Evolutionary conservation across 805 yeast genomes (phyloP).

Genomic region (Yarrowia sp.): DNA sequence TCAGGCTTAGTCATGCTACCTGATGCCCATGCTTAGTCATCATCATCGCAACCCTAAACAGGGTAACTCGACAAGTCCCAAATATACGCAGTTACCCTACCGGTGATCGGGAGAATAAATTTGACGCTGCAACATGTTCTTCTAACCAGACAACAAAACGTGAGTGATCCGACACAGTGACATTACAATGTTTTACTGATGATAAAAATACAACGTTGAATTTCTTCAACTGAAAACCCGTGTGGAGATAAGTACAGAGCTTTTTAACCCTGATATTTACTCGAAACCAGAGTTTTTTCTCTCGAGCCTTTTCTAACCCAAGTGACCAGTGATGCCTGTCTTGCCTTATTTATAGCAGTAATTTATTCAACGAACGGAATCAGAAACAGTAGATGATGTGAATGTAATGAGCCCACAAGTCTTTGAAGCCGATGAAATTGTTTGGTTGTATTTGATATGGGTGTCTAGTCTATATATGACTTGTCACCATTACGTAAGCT

Average conservation of each 20-base stretch:
- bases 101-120: conserved; percentile 25
- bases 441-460: too few species aligned
- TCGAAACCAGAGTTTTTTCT: conserved; percentile 8
- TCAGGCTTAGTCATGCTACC: too few species aligned
- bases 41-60: conserved; percentile 5
- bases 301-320: conserved; percentile 27
- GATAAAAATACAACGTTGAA: conserved; percentile 46
- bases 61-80: conserved; percentile 25
- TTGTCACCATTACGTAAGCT: too few species aligned
- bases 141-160: conserved; percentile 41
- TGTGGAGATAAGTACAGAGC: conserved; percentile 52
- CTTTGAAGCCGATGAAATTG: too few species aligned
- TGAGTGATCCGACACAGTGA: conserved; percentile 35
- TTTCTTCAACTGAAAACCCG: conserved; percentile 54
- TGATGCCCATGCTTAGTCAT: background rate
- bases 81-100: conserved; percentile 26
- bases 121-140: background rate
- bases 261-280: conserved; percentile 54
- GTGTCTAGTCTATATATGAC: too few species aligned
- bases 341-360: background rate
- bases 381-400: background rate
- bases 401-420: too few species aligned
- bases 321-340: background rate
- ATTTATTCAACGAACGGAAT: background rate
- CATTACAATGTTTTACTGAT: conserved; percentile 21